Base-by-base conservation (phyloP, 2,329 filamentous ascomycete species). In the Raffaelea ambrosiae region DNA sequence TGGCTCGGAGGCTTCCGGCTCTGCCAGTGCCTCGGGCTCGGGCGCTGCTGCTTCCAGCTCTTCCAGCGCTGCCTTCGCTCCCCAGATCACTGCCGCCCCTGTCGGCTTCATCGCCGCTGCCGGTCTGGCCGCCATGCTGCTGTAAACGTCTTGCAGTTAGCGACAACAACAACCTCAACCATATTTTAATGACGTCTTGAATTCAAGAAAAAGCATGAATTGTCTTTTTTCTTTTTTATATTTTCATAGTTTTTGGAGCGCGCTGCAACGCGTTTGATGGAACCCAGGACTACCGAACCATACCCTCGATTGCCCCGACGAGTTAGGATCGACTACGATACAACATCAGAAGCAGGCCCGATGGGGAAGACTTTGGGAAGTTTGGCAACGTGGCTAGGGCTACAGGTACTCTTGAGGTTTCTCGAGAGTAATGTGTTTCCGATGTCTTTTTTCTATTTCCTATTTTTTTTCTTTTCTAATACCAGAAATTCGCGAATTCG, bases 61-160 rank as follows among this genome's bases (percentile, higher is more conserved):
- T 41, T 23, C 41, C 22, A 36, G 39, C 40, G 19, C 40, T 5
- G 58, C 47, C 26, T 55, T 53, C 43, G 63, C 55, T 44, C 60
- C 69, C 39, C 64, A 69, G 49, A 61, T 63, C 57, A 73, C 72
- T 43, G 69, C 66, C 48, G 71, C 66, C 35, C 70, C 72, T 20
- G 55, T 55, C 23, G 73, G 71, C 48, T 53, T 75, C 43, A 51
- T 76, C 38, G 73, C 71, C 45, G 73, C 69, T 20, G 72, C 70
- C 19, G 73, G 73, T 58, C 50, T 76, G 41, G 72, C 70, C 38
- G 70, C 65, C 52, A 56, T 74, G 51, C 61, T 77, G 50, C 66
- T 77, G 50, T 77, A 72, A 69, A 54, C 21, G 26, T 7, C 7
- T 29, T 29, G n/a, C 26, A 29, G 26, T 13, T 7, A 29, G 26